Base-by-base conservation (phyloP, 257 asterid genomes). In the Solanum microdontum region DNA sequence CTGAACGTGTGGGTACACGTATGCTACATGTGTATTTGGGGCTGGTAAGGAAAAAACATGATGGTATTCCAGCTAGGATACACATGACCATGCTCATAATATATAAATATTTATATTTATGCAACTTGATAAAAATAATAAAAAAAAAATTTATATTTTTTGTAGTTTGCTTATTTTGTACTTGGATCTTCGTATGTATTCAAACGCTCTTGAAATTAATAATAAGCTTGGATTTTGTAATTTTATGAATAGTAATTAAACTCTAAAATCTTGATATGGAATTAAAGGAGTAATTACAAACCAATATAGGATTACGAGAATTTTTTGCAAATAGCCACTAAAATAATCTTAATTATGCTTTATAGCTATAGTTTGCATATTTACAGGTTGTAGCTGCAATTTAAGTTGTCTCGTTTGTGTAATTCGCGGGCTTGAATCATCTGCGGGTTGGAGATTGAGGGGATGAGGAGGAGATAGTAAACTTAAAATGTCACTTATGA, bases 1-100 rank as follows among this genome's bases (percentile, higher is more conserved):
- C 92, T 72, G 90, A 74, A 80, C 90, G 89, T 90, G 91, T 87
- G 91, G 86, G 12, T 84, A 87, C 91, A 87, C 87, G 24, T 77
- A 40, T 40, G 62, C 84, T 79, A 14, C 84, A 80, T 2, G 85
- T 45, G 85, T 7, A 28, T 28, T 28, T 80, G 39, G 24, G 17
- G 69, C 26, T 80, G 28, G 19, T 9, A 45, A 43, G 17, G 68
- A 17, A 28, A 80, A 43, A 62, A 64, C 37, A 80, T 80, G 26
- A 45, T 80, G 68, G 40, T 28, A 28, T 80, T 64, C 28, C 68
- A 80, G 21, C 28, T 28, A 26, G 64, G 36, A 77, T 77, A 33
- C 84, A 40, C 84, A 77, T 40, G 84, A 24, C 51, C 62, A 3
- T 39, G 12, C 60, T 70, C 39, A 7, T 7, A 70, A 70, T 30